Conservation (phyloP, 495 filamentous ascomycete genomes). For the Podospora didyma region DNA sequence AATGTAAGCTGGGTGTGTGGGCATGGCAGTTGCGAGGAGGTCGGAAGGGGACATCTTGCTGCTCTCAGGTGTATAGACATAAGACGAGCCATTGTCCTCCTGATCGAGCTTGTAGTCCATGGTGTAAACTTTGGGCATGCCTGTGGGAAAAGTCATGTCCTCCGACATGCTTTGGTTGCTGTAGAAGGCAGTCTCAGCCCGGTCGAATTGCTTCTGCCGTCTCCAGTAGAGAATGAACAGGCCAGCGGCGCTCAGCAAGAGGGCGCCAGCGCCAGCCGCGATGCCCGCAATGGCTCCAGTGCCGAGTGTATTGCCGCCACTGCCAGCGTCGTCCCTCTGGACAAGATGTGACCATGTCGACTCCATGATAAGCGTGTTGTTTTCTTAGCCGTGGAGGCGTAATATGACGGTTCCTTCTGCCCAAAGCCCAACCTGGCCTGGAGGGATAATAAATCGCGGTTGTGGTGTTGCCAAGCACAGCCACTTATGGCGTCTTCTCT, state of each 20-base stretch:
- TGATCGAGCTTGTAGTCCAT: constrained; percentile 28
- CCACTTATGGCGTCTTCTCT: constrained; percentile 8
- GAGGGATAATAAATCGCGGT: constrained; percentile 4
- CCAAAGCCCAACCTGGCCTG: constrained; percentile 11
- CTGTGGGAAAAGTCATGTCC: neutral
- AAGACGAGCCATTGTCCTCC: constrained; percentile 26
- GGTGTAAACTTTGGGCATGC: constrained; percentile 22
- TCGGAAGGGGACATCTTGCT: constrained; percentile 11
- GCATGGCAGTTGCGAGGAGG: constrained; percentile 29
- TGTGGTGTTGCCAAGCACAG: constrained; percentile 8
- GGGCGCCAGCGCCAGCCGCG: constrained; percentile 29
- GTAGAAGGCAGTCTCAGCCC: constrained; percentile 14
- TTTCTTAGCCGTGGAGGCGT: neutral
- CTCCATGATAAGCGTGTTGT: constrained; percentile 8
- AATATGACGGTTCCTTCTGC: neutral
- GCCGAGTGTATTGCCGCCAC: constrained; percentile 17
- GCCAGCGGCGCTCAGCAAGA: constrained; percentile 33
- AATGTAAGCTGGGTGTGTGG: constrained; percentile 48
- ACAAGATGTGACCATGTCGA: constrained; percentile 27
- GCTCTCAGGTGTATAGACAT: constrained; percentile 19
- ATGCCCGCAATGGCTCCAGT: constrained; percentile 47
- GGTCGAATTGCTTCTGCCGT: constrained; percentile 29
- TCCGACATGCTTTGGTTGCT: neutral
- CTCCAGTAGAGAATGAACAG: constrained; percentile 42
- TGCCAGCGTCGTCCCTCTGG: constrained; percentile 13